phyloP scores from a whole-genome alignment of 1,284 basidiomycete species.

The Cutaneotrichosporon sp. region DNA sequence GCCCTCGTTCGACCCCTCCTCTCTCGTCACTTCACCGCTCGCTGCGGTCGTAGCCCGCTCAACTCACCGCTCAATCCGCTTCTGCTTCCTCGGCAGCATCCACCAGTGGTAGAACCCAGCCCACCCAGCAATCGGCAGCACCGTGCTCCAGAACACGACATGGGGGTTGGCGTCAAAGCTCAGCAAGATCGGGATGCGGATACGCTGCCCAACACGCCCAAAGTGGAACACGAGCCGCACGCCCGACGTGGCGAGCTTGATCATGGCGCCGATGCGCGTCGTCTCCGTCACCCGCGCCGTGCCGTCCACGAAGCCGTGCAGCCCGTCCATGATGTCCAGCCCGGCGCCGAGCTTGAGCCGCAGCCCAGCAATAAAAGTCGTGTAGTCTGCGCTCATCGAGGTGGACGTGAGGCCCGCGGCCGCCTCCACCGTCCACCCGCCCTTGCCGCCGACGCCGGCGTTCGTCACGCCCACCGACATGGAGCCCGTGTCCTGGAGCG shows the following conservation, averaged over 20 bases:
- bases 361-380: slow-evolving; percentile 53
- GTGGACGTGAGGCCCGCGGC: slow-evolving; percentile 40
- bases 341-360: slow-evolving; percentile 54
- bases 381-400: slow-evolving; percentile 51
- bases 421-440: slow-evolving; percentile 51
- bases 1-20: too few species aligned
- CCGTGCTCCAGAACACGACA: slow-evolving; percentile 57
- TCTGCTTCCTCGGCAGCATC: slow-evolving; percentile 60
- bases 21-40: neutral
- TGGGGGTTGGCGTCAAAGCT: slow-evolving; percentile 57
- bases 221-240: slow-evolving; percentile 35
- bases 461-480: slow-evolving; percentile 52
- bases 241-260: slow-evolving; percentile 35
- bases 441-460: slow-evolving; percentile 27
- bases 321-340: slow-evolving; percentile 30
- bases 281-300: slow-evolving; percentile 46
- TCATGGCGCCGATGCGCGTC: slow-evolving; percentile 38
- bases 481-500: slow-evolving; percentile 53
- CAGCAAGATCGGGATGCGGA: slow-evolving; percentile 62
- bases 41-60: neutral
- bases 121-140: slow-evolving; percentile 61
- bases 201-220: slow-evolving; percentile 58
- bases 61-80: slow-evolving; percentile 58
- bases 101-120: slow-evolving; percentile 62
- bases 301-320: slow-evolving; percentile 44